phyloP scores from a whole-genome alignment of 2,329 filamentous ascomycete species.

The Neonectria coccinea region DNA sequence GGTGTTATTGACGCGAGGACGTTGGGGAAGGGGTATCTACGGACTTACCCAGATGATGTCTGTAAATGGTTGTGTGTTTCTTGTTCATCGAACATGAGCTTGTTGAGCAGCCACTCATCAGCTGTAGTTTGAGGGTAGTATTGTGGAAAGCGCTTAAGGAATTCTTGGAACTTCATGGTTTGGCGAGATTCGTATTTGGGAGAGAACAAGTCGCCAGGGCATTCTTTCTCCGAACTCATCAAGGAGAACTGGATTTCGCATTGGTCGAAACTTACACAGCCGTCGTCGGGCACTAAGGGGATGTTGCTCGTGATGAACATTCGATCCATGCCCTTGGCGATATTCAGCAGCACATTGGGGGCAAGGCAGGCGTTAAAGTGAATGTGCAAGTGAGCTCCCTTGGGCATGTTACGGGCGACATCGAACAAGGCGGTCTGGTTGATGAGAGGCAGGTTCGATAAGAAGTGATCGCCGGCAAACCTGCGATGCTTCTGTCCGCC shows the following conservation, averaged over 20 bases:
- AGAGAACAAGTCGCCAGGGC: conserved; percentile 62
- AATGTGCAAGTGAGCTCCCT: conserved; percentile 79
- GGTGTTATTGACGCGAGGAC: not conserved
- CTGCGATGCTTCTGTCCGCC: conserved; percentile 58
- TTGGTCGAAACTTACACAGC: conserved; percentile 58
- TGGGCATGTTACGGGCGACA: conserved; percentile 71
- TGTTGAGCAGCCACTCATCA: conserved; percentile 68
- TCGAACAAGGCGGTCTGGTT: conserved; percentile 67
- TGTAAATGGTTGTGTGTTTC: conserved; percentile 68
- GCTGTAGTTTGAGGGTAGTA: conserved; percentile 44
- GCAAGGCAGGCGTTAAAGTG: conserved; percentile 82
- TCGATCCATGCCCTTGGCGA: conserved; percentile 65
- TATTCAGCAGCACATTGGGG: conserved; percentile 68
- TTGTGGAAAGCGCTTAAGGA: conserved; percentile 52
- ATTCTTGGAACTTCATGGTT: conserved; percentile 58
- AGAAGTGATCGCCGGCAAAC: conserved; percentile 68
- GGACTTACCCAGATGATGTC: conserved; percentile 64
- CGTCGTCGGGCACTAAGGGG: conserved; percentile 56
- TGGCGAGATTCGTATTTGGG: conserved; percentile 57
- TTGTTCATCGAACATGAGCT: conserved; percentile 71
- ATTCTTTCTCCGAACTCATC: conserved; percentile 50
- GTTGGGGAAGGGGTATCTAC: not conserved
- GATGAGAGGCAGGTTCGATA: conserved; percentile 67
- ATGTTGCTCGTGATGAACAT: conserved; percentile 76
- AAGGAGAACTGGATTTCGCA: conserved; percentile 75